Base-by-base conservation (phyloP, 2,329 filamentous ascomycete genomes). In the Fusarium odoratissimum region DNA sequence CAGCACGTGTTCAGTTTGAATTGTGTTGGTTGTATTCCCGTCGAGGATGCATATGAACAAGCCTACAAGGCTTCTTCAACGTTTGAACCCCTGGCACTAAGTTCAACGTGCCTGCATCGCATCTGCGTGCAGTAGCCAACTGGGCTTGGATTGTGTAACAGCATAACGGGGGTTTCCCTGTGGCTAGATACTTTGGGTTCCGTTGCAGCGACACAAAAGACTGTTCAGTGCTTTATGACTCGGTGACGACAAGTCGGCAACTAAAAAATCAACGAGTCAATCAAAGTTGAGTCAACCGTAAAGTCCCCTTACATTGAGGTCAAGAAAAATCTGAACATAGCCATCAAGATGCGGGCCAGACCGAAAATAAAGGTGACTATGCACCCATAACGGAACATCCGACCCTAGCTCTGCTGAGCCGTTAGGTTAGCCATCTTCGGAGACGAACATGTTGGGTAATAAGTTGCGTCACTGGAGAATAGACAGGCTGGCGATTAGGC, bases 281-380 rank as follows among this genome's bases (percentile, higher is more conserved):
- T 45, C 31, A 37, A 33, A 37, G 37, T 51, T 28, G 66, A 46
- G 40, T 37, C 35, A 46, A n/a, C 41, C 55, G n/a, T 30, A 46
- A 64, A 28, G 13, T 38, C 25, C 49, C 58, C 64, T 69, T 57
- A 69, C 64, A 51, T 69, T n/a, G 13, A 64, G 33, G n/a, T n/a
- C 58, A 56, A 52, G 25, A 44, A 57, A 68, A 49, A 41, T 23
- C 46, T 52, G 21, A 28, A 69, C 45, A 57, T 42, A 19, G 12
- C 30, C 30, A 69, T 56, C 38, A 37, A 46, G 44, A 48, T 55
- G 56, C n/a, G 35, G 49, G 49, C 44, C 23, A 45, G 35, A 11
- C 40, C 19, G 23, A 23, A 44, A 31, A 44, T 61, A 30, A 56
- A 62, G 67, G 42, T 56, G 49, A 69, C 33, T 51, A 17, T 25